Evolutionary conservation across 192 early-diverging fungal species (phyloP), one percentile per base, ranked within the genome.

Genomic region (Backusella liffmaniae): DNA sequence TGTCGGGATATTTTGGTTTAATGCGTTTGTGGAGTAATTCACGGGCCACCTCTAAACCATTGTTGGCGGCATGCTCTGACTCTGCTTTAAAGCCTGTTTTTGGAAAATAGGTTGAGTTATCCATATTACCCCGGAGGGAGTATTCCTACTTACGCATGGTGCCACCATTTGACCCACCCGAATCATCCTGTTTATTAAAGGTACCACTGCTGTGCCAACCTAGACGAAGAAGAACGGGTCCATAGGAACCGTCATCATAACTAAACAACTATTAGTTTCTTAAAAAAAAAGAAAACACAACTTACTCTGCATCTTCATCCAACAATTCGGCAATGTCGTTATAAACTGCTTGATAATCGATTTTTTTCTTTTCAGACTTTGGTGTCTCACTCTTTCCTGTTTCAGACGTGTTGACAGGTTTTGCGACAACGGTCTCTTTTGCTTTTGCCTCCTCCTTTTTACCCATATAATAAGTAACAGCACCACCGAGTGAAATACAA

Each of bases 141-240:
- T 32, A 32, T 32, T 32, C 32, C 18, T 12, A 77, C 77, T 67
- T 78, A 78, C 78, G 89, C 87, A 96, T 96, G 62, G 92, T 93
- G 23, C 89, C 92, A 79, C 85, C 94, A 77, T 88, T 82, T 69
- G 89, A 92, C 46, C 94, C 94, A 68, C 94, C 94, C 8, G 90
- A 90, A 42, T 84, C 84, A 71, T 86, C 79, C 77, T 84, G 85
- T 77, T 84, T 82, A 81, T 90, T 90, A 81, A 86, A 94, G 37
- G 94, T 94, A n/a, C 94, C 94, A 56, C 89, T 88, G 6, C 92
- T 81, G 84, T 96, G 94, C 94, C 94, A 96, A 41, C 94, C 94
- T 30, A 96, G 88, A 26, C 94, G 90, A 66, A 95, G 77, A 78
- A 96, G 85, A 37, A 96, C 85, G 1, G 94, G 93, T 26, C 92